Evolutionary conservation across 2,329 filamentous ascomycete genomes (phyloP), one percentile per base, ranked within the genome.

Genomic region (Xylaria sp.): DNA sequence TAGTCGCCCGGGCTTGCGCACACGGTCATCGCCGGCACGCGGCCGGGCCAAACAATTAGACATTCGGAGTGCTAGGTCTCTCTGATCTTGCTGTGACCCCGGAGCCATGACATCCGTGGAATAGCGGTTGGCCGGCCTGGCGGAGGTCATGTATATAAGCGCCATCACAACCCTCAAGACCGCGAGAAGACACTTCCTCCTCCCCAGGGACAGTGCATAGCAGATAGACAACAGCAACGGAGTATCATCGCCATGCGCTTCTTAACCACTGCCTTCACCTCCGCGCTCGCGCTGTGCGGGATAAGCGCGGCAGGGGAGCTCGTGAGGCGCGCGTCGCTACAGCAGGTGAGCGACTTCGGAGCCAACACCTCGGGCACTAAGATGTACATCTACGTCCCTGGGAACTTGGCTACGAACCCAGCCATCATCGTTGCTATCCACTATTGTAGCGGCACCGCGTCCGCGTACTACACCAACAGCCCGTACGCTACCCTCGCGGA

Each of bases 391-490:
- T 79, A 79, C 67, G 76, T 79, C 27, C 79, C 79, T 5, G 74
- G 76, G 61, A 76, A 72, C 10, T 66, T 82, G 7, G 76, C 76
- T 1, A 56, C 72, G 1, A 82, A 77, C 10, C 84, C 85, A 0
- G 78, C 81, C 20, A 76, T 87, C 61, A 77, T 87, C 27, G 81
- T 87, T 10, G 85, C 82, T 13, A 79, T 85, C 67, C 83, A 88
- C 78, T 87, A 84, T 77, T 89, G 86, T 79, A 77, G 77, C 3
- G 84, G 85, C 44, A 83, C 81, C 0, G 85, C 82, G 0, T 72
- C 78, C 56, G 82, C 80, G 1, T 87, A 84, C 75, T 86, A 83
- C 78, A 72, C 68, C 15, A 77, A 78, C 45, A 83, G 81, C 0
- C 83, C 83, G 0, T 89, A 87, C 73, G 81, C 81, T 15, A 72